Evolutionary conservation across 2,329 filamentous ascomycete species (phyloP), one percentile per base, ranked within the genome.

Genomic region (Cercospora zeina): DNA sequence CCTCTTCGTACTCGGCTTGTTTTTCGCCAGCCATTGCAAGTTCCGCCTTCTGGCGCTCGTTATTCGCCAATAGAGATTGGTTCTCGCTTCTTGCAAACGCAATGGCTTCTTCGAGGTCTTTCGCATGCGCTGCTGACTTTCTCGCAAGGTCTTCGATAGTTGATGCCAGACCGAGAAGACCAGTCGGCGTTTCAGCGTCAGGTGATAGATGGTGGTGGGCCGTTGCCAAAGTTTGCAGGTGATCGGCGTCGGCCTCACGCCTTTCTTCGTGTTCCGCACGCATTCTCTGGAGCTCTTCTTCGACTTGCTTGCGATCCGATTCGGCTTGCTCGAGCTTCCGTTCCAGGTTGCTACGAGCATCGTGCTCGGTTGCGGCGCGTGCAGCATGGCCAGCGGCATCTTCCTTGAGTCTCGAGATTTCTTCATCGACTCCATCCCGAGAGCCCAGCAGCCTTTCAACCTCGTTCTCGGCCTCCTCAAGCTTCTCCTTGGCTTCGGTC

Each of bases 381-480:
- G 93, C 86, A 1, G 86, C 81, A 70, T 82, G 83, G n/a, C 87
- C 77, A 49, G 88, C 77, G 31, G 79, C 77, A 51, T 79, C 77
- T 39, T 74, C 74, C 51, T 79, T 80, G 19, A 88, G 75, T 54
- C 82, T 83, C 59, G 90, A 85, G 14, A 96, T 77, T 69, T 96
- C 89, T 14, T 84, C 80, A 70, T 92, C 85, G 0, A 96, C 81
- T 68, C 96, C 88, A 68, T 97, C 91, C 47, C 90, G 85, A 42
- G 89, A 92, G 69, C 91, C 91, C 45, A 91, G 83, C 59, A 93
- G 85, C 63, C 91, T 85, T 69, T 97, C 93, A 56, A 97, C 85
- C 72, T 96, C 93, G 70, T 97, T 93, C 76, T 99, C 95, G 5
- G 89, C 84, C 69, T 97, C 91, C 72, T 97, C 95, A 0, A 95